phyloP scores from a whole-genome alignment of 176 grass and related monocot species.

The Hsuehochloa calcarea region DNA sequence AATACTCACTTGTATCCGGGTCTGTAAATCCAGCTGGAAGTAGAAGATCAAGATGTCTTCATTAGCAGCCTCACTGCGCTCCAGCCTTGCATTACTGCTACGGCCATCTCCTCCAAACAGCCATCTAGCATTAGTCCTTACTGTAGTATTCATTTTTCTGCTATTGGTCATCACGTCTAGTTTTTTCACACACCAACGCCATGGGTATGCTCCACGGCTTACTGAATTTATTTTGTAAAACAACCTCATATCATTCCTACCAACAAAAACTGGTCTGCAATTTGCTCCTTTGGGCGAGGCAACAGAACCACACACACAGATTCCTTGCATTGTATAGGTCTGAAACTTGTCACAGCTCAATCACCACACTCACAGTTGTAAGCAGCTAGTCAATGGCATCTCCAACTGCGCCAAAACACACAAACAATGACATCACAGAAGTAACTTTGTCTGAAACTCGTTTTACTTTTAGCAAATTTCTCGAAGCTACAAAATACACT shows the following conservation, averaged over 20 bases:
- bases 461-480: no score
- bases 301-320: constrained; percentile 49
- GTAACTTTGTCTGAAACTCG: no score
- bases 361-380: not conserved
- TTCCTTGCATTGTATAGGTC: constrained; percentile 51
- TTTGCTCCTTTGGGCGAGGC: constrained; percentile 37
- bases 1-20: constrained; percentile 65
- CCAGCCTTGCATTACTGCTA: constrained; percentile 57
- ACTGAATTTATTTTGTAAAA: constrained; percentile 28
- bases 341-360: not conserved
- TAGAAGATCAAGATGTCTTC: constrained; percentile 97
- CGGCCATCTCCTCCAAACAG: constrained; percentile 56
- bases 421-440: no score
- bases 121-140: constrained; percentile 48
- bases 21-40: constrained; percentile 89
- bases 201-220: constrained; percentile 20
- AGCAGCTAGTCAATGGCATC: no score
- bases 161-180: constrained; percentile 3
- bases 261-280: constrained; percentile 32
- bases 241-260: constrained; percentile 30
- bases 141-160: constrained; percentile 13
- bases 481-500: no score
- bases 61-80: constrained; percentile 87
- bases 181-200: constrained; percentile 27
- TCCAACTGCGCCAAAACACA: no score